Evolutionary conservation across 2,329 filamentous ascomycete genomes (phyloP).

Genomic region (Myriosclerotinia duriaeana): DNA sequence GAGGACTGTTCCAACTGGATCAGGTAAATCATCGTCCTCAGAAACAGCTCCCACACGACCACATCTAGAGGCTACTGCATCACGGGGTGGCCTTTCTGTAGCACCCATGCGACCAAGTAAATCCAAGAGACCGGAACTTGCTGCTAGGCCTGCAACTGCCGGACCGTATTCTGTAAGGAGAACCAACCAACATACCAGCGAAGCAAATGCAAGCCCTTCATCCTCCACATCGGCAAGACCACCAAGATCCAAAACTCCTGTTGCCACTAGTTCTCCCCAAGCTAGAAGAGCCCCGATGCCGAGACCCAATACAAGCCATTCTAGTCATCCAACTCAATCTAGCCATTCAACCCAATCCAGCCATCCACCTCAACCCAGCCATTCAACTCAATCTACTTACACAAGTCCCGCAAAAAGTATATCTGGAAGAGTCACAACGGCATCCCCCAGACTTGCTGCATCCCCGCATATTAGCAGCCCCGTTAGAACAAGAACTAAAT

Average conservation of each 20-base stretch:
- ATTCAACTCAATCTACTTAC: constrained; percentile 39
- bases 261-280: constrained; percentile 45
- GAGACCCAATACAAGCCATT: constrained; percentile 42
- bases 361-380: constrained; percentile 36
- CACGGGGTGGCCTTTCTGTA: constrained; percentile 59
- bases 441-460: constrained; percentile 23
- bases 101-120: constrained; percentile 62
- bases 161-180: constrained; percentile 63
- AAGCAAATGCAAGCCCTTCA: constrained; percentile 38
- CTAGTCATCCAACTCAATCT: constrained; percentile 39
- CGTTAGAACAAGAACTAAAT: constrained; percentile 29
- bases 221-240: constrained; percentile 41
- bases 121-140: constrained; percentile 51
- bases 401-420: constrained; percentile 47
- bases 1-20: constrained; percentile 43
- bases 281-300: constrained; percentile 34
- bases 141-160: constrained; percentile 61
- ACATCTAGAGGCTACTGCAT: constrained; percentile 44
- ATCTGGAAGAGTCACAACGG: constrained; percentile 30
- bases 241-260: constrained; percentile 51
- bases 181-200: constrained; percentile 37
- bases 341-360: constrained; percentile 38
- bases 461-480: constrained; percentile 33
- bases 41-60: constrained; percentile 44
- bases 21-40: constrained; percentile 40